Conservation (phyloP, 2,329 filamentous ascomycete genomes). For the Didymella sp. region DNA sequence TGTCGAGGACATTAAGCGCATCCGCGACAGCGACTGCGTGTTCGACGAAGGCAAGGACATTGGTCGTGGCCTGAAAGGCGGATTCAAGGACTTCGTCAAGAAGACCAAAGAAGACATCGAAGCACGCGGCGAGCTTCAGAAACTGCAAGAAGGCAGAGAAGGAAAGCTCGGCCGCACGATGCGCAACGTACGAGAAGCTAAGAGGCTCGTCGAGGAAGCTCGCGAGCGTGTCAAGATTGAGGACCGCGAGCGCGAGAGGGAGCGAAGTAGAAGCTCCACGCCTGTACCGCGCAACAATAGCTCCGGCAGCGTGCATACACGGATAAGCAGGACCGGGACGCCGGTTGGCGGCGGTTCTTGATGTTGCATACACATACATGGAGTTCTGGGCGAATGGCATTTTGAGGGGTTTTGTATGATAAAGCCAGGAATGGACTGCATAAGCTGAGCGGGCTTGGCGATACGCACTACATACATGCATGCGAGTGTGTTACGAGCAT, state of each 20-base stretch:
- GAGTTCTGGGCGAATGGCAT: conserved; percentile 1
- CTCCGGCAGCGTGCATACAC: conserved; percentile 21
- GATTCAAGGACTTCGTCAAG: conserved; percentile 47
- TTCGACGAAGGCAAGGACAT: conserved; percentile 41
- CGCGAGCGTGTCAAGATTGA: conserved; percentile 42
- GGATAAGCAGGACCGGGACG: conserved; percentile 31
- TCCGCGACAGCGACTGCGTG: conserved; percentile 43
- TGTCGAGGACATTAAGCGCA: conserved; percentile 55
- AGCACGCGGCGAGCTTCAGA: conserved; percentile 42
- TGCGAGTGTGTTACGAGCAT: background rate
- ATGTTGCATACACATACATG: conserved; percentile 4
- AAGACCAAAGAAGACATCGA: conserved; percentile 46
- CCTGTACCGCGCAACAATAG: conserved; percentile 33
- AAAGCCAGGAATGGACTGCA: background rate
- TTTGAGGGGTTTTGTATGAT: background rate
- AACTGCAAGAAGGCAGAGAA: conserved; percentile 44
- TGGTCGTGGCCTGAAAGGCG: conserved; percentile 39
- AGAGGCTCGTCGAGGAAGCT: conserved; percentile 46
- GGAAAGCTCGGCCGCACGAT: conserved; percentile 41
- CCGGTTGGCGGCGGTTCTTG: conserved; percentile 22
- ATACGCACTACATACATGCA: background rate
- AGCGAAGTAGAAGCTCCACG: conserved; percentile 35
- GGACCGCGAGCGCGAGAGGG: conserved; percentile 33
- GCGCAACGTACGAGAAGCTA: conserved; percentile 43
- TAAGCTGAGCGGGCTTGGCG: background rate